Percentiles rank a stretch among this genome's conserved stretches.
Conservation (phyloP, 805 yeast species). For the Suhomyces tanzawaensis region DNA sequence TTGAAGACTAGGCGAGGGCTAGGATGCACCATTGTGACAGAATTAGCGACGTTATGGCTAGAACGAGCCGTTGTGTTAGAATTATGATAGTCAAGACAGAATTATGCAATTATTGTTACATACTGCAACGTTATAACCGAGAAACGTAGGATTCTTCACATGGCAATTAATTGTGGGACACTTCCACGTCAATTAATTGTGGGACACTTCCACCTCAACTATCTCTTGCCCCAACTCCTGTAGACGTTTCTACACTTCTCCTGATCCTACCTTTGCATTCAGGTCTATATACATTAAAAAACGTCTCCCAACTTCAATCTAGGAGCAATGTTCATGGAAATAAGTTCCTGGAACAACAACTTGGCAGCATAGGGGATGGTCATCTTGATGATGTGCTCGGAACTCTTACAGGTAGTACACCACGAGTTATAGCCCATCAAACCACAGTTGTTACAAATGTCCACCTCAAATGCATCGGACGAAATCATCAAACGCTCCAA, state of each 20-base stretch:
- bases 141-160: too few relatives aligned
- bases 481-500: slow-evolving; percentile 94
- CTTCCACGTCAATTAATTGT: too few relatives aligned
- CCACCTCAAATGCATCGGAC: slow-evolving; percentile 97
- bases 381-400: slow-evolving; percentile 85
- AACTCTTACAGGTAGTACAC: slow-evolving; percentile 94
- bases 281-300: slow-evolving; percentile 42
- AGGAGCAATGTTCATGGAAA: slow-evolving; percentile 99
- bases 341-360: slow-evolving; percentile 89
- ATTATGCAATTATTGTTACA: too few relatives aligned
- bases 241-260: not conserved
- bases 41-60: too few relatives aligned
- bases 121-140: too few relatives aligned
- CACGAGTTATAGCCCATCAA: slow-evolving; percentile 96
- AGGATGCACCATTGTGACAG: too few relatives aligned
- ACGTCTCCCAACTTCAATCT: slow-evolving; percentile 86
- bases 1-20: too few relatives aligned
- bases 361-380: slow-evolving; percentile 99
- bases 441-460: slow-evolving; percentile 90
- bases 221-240: too few relatives aligned
- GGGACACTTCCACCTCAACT: too few relatives aligned
- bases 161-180: too few relatives aligned
- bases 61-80: too few relatives aligned
- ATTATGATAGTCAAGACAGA: too few relatives aligned
- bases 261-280: not conserved